phyloP scores from a whole-genome alignment of 1,284 basidiomycete genomes.

The Papiliotrema nemorosa region DNA sequence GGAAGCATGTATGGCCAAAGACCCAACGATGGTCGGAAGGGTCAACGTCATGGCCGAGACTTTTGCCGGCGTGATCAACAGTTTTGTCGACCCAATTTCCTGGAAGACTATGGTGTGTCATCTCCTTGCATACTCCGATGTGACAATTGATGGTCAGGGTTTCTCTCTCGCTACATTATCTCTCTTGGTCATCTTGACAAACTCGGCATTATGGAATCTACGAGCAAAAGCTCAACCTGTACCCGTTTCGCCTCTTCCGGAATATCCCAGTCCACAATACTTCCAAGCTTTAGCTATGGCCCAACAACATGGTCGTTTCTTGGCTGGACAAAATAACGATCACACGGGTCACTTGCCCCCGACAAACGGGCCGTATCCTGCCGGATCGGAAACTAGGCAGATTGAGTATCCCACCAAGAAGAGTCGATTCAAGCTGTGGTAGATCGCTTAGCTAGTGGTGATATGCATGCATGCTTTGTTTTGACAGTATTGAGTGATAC shows the following conservation, averaged over 20 bases:
- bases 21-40: slow-evolving; percentile 82
- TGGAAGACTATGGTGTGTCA: slow-evolving; percentile 82
- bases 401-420: slow-evolving; percentile 7
- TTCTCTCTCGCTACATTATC: slow-evolving; percentile 75
- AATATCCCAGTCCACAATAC: too few species aligned
- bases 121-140: neutral
- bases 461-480: neutral
- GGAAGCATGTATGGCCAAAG: slow-evolving; percentile 95
- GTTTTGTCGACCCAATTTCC: slow-evolving; percentile 93
- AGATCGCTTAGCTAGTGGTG: neutral
- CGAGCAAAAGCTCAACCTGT: slow-evolving; percentile 42
- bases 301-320: too few species aligned
- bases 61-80: slow-evolving; percentile 91
- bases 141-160: slow-evolving; percentile 52
- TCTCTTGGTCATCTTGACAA: slow-evolving; percentile 77
- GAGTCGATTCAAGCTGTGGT: slow-evolving; percentile 1
- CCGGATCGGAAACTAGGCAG: too few species aligned
- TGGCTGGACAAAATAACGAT: too few species aligned
- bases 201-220: slow-evolving; percentile 63
- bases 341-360: too few species aligned
- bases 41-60: slow-evolving; percentile 89
- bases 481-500: too few species aligned
- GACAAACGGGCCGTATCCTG: too few species aligned
- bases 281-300: too few species aligned
- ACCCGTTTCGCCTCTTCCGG: slow-evolving; percentile 7